phyloP scores from a whole-genome alignment of 371 early-diverging fungal species.

The Nematocida displodere region DNA sequence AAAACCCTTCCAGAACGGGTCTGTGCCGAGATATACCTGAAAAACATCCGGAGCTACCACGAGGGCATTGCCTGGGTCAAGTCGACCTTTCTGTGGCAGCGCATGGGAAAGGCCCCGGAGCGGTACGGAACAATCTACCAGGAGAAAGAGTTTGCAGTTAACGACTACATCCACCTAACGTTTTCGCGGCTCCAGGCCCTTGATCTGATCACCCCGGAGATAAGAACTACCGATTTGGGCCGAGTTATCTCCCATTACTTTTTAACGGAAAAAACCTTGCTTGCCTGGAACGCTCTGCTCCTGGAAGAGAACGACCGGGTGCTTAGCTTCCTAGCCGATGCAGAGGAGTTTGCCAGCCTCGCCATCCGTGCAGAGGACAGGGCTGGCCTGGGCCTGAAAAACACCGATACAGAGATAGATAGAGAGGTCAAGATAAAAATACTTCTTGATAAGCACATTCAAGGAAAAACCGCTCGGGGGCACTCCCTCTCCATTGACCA shows the following conservation, averaged over 20 bases:
- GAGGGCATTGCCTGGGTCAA: slow-evolving; percentile 91
- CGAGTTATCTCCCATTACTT: slow-evolving; percentile 23
- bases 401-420: slow-evolving; percentile 11
- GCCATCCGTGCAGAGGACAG: slow-evolving; percentile 13
- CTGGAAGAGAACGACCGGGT: not conserved
- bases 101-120: slow-evolving; percentile 68
- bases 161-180: slow-evolving; percentile 53
- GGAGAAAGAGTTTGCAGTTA: slow-evolving; percentile 39
- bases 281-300: not conserved
- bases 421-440: slow-evolving; percentile 18
- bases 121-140: slow-evolving; percentile 51
- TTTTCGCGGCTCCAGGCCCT: slow-evolving; percentile 51
- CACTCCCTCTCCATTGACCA: slow-evolving; percentile 31
- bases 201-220: slow-evolving; percentile 33
- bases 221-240: slow-evolving; percentile 20
- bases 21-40: slow-evolving; percentile 90
- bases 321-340: not conserved
- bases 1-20: slow-evolving; percentile 76
- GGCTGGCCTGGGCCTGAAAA: slow-evolving; percentile 22
- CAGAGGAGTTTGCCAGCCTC: slow-evolving; percentile 13
- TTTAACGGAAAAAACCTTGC: slow-evolving; percentile 15
- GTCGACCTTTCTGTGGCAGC: slow-evolving; percentile 86
- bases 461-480: slow-evolving; percentile 7
- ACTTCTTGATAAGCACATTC: slow-evolving; percentile 24
- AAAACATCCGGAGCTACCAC: slow-evolving; percentile 76